Conservation (phyloP, 2,329 filamentous ascomycete species). For the Macrophomina tecta region DNA sequence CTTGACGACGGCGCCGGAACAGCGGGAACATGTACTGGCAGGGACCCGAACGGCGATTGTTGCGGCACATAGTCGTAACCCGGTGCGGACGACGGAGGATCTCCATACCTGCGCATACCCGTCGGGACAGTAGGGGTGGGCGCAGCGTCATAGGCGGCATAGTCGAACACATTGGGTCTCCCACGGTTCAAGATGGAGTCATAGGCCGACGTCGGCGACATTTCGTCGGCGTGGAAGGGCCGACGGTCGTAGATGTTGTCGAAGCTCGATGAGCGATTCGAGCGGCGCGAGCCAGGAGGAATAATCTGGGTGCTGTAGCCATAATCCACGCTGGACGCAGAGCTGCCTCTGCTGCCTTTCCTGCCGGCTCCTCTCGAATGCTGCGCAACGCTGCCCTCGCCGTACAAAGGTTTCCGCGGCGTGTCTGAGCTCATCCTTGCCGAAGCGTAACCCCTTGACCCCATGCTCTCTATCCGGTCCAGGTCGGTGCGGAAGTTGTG, state of each 20-base stretch:
- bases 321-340: conserved; percentile 69
- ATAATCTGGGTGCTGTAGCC: conserved; percentile 65
- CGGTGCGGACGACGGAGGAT: conserved; percentile 46
- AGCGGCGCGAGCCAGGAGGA: conserved; percentile 56
- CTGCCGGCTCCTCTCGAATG: conserved; percentile 53
- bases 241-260: conserved; percentile 58
- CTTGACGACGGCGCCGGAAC: conserved; percentile 22
- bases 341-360: conserved; percentile 76
- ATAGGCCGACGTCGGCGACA: conserved; percentile 34
- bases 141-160: conserved; percentile 76
- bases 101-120: conserved; percentile 69
- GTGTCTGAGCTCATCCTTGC: conserved; percentile 32
- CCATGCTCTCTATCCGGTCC: conserved; percentile 38
- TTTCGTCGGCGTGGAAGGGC: conserved; percentile 32
- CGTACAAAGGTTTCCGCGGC: conserved; percentile 35
- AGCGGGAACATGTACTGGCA: conserved; percentile 53
- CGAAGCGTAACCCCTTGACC: conserved; percentile 24
- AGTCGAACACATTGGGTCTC: conserved; percentile 50
- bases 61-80: conserved; percentile 39
- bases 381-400: conserved; percentile 38
- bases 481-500: conserved; percentile 63
- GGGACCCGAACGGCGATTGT: conserved; percentile 46
- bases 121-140: conserved; percentile 84
- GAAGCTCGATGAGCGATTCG: conserved; percentile 73
- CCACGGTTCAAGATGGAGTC: conserved; percentile 53